A percentile compares a stretch with the other conserved stretches of the same genome.
Conservation (phyloP, 495 filamentous ascomycete species). For the Tirmania nivea region DNA sequence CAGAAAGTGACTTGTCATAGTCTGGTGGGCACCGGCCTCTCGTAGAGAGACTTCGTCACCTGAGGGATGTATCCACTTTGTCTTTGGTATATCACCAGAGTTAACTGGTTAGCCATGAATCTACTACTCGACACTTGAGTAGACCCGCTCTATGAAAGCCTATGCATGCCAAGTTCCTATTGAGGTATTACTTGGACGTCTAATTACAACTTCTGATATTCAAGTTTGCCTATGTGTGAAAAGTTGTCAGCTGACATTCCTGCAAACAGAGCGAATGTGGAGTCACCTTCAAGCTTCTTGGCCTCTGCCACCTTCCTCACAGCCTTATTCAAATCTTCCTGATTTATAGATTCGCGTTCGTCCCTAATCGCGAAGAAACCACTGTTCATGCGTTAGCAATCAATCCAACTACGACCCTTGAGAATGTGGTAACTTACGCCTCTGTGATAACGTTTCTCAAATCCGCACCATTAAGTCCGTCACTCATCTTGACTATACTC, state of each 20-base stretch:
- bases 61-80: too few species aligned
- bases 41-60: too few species aligned
- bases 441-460: conserved; percentile 95
- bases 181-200: neutral
- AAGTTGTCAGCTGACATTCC: neutral
- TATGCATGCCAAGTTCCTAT: neutral
- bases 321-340: conserved; percentile 98
- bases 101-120: too few species aligned
- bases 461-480: conserved; percentile 93
- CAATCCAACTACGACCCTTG: neutral
- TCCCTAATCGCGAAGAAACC: conserved; percentile 96
- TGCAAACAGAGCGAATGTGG: conserved; percentile 5
- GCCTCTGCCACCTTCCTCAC: conserved; percentile 89
- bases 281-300: conserved; percentile 79
- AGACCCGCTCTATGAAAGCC: neutral
- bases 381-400: conserved; percentile 26
- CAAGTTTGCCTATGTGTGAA: conserved; percentile 35
- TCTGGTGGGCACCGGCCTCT: too few species aligned
- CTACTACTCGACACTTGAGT: neutral
- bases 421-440: conserved; percentile 43
- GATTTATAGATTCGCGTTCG: conserved; percentile 81
- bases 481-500: conserved; percentile 99
- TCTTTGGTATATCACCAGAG: too few species aligned
- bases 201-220: conserved; percentile 81
- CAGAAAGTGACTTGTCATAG: too few species aligned